Evolutionary conservation across 2,329 filamentous ascomycete genomes (phyloP).

Genomic region (Claviceps purpurea): DNA sequence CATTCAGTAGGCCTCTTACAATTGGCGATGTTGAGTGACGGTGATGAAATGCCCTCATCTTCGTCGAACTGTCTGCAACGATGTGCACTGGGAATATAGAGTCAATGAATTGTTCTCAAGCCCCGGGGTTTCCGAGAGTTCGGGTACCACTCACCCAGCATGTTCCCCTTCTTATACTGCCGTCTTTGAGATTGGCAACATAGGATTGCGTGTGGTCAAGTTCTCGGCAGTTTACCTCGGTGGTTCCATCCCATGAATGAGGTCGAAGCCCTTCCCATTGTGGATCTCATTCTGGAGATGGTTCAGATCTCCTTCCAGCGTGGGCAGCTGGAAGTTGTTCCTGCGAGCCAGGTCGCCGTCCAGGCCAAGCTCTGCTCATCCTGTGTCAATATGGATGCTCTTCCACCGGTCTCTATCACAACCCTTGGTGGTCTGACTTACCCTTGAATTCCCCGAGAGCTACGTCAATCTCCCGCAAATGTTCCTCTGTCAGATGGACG

Average conservation of each 20-base stretch:
- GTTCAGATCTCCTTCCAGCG: slow-evolving; percentile 38
- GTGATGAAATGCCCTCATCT: slow-evolving; percentile 37
- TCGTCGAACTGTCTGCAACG: slow-evolving; percentile 38
- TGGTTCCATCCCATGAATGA: slow-evolving; percentile 51
- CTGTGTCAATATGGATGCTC: too few species aligned
- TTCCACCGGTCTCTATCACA: too few species aligned
- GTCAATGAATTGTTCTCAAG: slow-evolving; percentile 6
- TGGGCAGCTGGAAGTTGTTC: slow-evolving; percentile 47
- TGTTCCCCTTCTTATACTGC: slow-evolving; percentile 50
- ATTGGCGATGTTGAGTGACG: slow-evolving; percentile 45
- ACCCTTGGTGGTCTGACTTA: too few species aligned
- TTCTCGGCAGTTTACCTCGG: slow-evolving; percentile 45
- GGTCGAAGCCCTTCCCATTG: slow-evolving; percentile 47
- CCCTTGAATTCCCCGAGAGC: too few species aligned
- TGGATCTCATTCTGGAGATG: slow-evolving; percentile 42
- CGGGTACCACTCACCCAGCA: slow-evolving; percentile 35
- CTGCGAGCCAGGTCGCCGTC: slow-evolving; percentile 42
- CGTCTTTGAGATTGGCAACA: slow-evolving; percentile 46
- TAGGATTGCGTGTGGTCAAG: slow-evolving; percentile 47
- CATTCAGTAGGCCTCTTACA: slow-evolving; percentile 21
- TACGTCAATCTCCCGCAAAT: too few species aligned
- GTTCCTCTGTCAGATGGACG: too few species aligned
- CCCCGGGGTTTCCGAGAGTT: neutral
- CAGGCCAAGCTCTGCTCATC: slow-evolving; percentile 31
- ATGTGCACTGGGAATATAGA: slow-evolving; percentile 32